Conservation (phyloP, 2,329 filamentous ascomycete genomes). For the Venturia oleaginea region DNA sequence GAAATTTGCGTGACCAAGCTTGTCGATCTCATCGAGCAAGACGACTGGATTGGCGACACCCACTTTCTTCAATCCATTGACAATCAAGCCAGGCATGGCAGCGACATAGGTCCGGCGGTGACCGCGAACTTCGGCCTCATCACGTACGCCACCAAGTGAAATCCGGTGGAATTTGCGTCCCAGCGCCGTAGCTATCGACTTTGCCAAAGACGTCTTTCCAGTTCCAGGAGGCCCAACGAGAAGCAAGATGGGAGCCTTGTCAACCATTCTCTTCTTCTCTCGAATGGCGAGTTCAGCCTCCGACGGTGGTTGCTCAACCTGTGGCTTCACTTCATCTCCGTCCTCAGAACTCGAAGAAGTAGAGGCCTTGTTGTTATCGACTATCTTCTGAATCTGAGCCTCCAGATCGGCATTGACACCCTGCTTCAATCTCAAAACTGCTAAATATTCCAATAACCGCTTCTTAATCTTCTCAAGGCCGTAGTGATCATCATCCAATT, state of each 20-base stretch:
- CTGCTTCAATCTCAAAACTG: slow-evolving; percentile 92
- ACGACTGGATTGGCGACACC: slow-evolving; percentile 94
- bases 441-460: slow-evolving; percentile 85
- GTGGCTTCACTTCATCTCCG: slow-evolving; percentile 45
- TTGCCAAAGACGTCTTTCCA: slow-evolving; percentile 90
- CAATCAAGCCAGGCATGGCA: slow-evolving; percentile 94
- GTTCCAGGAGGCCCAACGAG: slow-evolving; percentile 89
- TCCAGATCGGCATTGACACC: slow-evolving; percentile 77
- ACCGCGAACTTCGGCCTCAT: slow-evolving; percentile 93
- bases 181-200: slow-evolving; percentile 83
- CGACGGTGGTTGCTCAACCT: slow-evolving; percentile 15
- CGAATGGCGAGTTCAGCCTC: slow-evolving; percentile 62
- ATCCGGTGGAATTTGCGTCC: slow-evolving; percentile 96
- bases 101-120: slow-evolving; percentile 94
- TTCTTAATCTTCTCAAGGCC: slow-evolving; percentile 97
- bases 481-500: slow-evolving; percentile 93
- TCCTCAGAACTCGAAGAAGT: slow-evolving; percentile 24
- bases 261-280: slow-evolving; percentile 73
- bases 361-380: slow-evolving; percentile 30
- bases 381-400: slow-evolving; percentile 56
- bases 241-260: slow-evolving; percentile 92
- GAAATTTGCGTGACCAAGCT: slow-evolving; percentile 81
- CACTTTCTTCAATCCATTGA: slow-evolving; percentile 89
- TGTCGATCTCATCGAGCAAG: slow-evolving; percentile 95
- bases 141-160: slow-evolving; percentile 86